Conservation (phyloP, 2,329 filamentous ascomycete genomes). For the Xylaria sp. region DNA sequence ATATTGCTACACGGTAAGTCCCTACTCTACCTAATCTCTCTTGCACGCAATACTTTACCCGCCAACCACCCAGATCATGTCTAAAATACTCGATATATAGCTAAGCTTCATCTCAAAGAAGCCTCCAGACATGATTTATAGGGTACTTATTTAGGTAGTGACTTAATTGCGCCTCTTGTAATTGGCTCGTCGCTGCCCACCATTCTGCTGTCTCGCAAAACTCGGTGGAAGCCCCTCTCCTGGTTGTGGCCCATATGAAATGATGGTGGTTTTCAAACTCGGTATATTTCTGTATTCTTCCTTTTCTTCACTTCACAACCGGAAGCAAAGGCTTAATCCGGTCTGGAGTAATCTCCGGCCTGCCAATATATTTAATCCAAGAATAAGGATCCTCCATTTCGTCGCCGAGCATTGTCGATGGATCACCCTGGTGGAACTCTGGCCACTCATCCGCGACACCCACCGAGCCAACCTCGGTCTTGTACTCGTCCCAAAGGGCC, state of each 20-base stretch:
- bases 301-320: slow-evolving; percentile 13
- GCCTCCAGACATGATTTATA: too few species aligned
- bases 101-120: too few species aligned
- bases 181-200: too few species aligned
- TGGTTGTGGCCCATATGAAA: slow-evolving; percentile 11
- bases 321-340: slow-evolving; percentile 27
- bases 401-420: slow-evolving; percentile 25
- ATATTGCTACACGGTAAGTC: too few species aligned
- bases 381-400: slow-evolving; percentile 38
- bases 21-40: too few species aligned
- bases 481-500: slow-evolving; percentile 44
- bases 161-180: too few species aligned
- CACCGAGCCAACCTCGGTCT: slow-evolving; percentile 32
- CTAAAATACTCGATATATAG: too few species aligned
- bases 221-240: neutral
- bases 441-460: slow-evolving; percentile 37
- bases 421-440: slow-evolving; percentile 20
- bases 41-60: too few species aligned
- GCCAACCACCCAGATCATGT: too few species aligned
- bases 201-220: too few species aligned
- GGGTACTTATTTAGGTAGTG: too few species aligned
- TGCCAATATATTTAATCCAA: slow-evolving; percentile 40
- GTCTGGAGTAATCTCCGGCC: slow-evolving; percentile 33
- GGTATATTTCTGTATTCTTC: slow-evolving; percentile 9
- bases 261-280: slow-evolving; percentile 8